Evolutionary conservation across 768 basidiomycete species (phyloP).

Genomic region (Trametes maxima): DNA sequence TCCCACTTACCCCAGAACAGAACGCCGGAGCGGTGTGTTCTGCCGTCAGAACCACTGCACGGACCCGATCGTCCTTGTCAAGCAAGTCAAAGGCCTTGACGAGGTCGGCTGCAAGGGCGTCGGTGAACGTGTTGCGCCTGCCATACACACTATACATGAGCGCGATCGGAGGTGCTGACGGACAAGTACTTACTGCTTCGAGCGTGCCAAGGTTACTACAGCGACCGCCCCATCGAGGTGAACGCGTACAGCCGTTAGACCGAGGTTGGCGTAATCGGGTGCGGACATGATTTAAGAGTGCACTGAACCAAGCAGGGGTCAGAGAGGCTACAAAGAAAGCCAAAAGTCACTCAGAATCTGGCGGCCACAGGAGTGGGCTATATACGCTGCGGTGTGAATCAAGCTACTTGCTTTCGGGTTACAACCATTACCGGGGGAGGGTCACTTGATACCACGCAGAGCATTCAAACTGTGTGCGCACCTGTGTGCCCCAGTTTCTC

Average conservation of each 20-base stretch:
- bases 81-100: slow-evolving; percentile 46
- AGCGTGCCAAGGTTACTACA: slow-evolving; percentile 48
- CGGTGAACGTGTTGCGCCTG: slow-evolving; percentile 50
- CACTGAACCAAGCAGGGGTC: too few relatives aligned
- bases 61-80: slow-evolving; percentile 55
- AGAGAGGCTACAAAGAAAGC: too few relatives aligned
- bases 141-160: background rate
- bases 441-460: background rate
- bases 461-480: too few relatives aligned
- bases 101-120: slow-evolving; percentile 40
- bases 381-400: too few relatives aligned
- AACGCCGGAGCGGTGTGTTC: slow-evolving; percentile 54
- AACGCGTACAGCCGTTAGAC: slow-evolving; percentile 47
- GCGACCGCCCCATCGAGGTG: slow-evolving; percentile 47
- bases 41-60: slow-evolving; percentile 53
- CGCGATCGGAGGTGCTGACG: too few relatives aligned
- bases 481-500: too few relatives aligned
- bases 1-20: slow-evolving; percentile 52
- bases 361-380: too few relatives aligned
- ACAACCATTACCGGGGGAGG: background rate
- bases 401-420: background rate
- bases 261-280: slow-evolving; percentile 29
- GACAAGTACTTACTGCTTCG: slow-evolving; percentile 44
- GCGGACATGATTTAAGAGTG: slow-evolving; percentile 24
- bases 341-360: too few relatives aligned